phyloP scores from a whole-genome alignment of 305 asterid genomes.

The Fraxinus paxiana region DNA sequence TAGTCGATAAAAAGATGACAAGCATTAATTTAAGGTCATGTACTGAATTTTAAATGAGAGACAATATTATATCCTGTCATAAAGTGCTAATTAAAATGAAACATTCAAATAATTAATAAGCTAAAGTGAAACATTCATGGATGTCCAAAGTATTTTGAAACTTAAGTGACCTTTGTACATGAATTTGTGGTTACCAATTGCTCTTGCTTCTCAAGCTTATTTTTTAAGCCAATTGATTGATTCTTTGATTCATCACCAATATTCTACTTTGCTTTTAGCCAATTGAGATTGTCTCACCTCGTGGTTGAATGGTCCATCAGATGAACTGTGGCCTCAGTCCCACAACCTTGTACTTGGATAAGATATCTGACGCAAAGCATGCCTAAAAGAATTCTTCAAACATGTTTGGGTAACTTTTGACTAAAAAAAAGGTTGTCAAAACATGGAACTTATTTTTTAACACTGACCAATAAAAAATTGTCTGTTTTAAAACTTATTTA shows the following conservation, averaged over 20 bases:
- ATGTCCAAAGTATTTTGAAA: neutral
- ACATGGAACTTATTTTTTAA: neutral
- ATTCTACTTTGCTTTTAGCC: neutral
- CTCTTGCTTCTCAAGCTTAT: neutral
- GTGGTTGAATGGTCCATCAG: neutral
- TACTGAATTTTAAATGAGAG: neutral
- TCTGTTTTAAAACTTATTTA: neutral
- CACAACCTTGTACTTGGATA: neutral
- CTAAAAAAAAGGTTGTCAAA: neutral
- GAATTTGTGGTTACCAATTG: neutral
- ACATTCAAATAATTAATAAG: neutral
- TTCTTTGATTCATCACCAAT: neutral
- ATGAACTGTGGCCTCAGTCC: neutral
- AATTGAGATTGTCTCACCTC: slow-evolving; percentile 2
- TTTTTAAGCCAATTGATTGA: neutral
- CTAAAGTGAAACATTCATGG: neutral
- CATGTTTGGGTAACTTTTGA: neutral
- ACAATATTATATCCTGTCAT: neutral
- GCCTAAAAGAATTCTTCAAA: neutral
- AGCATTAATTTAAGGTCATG: neutral
- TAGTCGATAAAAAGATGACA: neutral
- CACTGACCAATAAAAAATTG: neutral
- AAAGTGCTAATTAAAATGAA: neutral
- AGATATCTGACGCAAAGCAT: neutral
- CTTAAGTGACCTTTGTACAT: neutral